Evolutionary conservation across 768 basidiomycete species (phyloP), one percentile per base, ranked within the genome.

Genomic region (Wakefieldia striispora): DNA sequence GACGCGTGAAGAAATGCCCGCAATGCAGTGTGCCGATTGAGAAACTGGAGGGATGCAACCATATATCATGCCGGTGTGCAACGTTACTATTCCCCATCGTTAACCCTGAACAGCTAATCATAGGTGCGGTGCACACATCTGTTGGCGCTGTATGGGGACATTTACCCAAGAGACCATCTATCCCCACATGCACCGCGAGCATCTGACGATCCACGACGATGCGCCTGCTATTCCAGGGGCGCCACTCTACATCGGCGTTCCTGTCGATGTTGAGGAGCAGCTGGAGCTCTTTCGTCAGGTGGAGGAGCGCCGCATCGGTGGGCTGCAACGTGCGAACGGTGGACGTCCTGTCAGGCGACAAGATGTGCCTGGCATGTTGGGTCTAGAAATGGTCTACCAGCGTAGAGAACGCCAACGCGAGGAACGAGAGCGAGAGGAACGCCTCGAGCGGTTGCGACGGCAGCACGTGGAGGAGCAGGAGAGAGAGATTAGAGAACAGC

Each of bases 51-150:
- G 89, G 89, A 1, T 91, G 89, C 60, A 86, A 91, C 65, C 89
- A 91, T 65, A 82, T 91, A 75, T 80, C 76, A 14, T 91, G 89
- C 66, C 69, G 36, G 65, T 66, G 45, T 14, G 64, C 24, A 7
- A 12, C 14, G 3, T 43, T 24, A 7, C 38, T 6, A 2, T 40
- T 20, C 2, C 6, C 12, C 16, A 3, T 23, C 7, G 26, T 3
- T 4, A 2, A 12, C 10, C 16, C 2, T 12, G 14, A 21, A 19
- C 5, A 0, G 12, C 20, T 20, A 20, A 27, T 16, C 9, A 19
- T 29, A 83, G 77, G 41, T 91, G 89, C 62, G 74, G 79, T 41
- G 85, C 83, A 1, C 89, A 91, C 63, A 83, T 85, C 2, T 91
- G 89, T 54, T 91, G 89, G 90, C 63, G 64, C 8, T 84, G 83